These are phyloP conservation scores for Panus rudis DNA, from an alignment of 768 basidiomycete species.

Conservation along the genomic window DNA sequence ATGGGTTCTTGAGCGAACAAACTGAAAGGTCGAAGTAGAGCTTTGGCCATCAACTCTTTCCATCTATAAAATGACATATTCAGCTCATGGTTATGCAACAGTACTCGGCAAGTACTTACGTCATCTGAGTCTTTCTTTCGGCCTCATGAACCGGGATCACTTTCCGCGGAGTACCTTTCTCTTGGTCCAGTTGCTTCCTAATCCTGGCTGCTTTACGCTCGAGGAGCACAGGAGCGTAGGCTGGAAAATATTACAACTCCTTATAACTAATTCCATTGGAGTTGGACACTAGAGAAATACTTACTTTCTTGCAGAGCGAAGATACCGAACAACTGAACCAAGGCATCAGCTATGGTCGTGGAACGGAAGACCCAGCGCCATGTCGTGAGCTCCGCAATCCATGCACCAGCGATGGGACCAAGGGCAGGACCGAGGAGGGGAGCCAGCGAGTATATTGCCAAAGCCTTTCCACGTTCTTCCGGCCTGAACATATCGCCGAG, in stretches of 20 bases:
- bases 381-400: constrained; percentile 55
- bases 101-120: too few species aligned
- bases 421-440: constrained; percentile 61
- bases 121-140: too few species aligned
- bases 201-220: constrained; percentile 47
- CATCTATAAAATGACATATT: constrained; percentile 35
- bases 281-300: constrained; percentile 9
- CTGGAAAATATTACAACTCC: constrained; percentile 6
- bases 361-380: constrained; percentile 83
- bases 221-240: constrained; percentile 28
- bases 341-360: constrained; percentile 49
- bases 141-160: too few species aligned
- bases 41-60: constrained; percentile 40
- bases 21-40: constrained; percentile 55
- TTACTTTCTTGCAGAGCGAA: constrained; percentile 59
- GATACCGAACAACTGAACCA: constrained; percentile 48
- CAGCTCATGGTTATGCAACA: too few species aligned
- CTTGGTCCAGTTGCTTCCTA: constrained; percentile 36
- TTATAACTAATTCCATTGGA: constrained; percentile 3
- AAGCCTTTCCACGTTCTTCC: constrained; percentile 59
- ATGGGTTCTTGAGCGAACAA: constrained; percentile 54
- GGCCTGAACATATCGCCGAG: constrained; percentile 56
- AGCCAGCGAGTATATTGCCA: constrained; percentile 58
- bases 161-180: too few species aligned
- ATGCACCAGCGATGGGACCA: constrained; percentile 60